Conservation (phyloP, 1,284 basidiomycete genomes). For the Lentinula novae-zelandiae region DNA sequence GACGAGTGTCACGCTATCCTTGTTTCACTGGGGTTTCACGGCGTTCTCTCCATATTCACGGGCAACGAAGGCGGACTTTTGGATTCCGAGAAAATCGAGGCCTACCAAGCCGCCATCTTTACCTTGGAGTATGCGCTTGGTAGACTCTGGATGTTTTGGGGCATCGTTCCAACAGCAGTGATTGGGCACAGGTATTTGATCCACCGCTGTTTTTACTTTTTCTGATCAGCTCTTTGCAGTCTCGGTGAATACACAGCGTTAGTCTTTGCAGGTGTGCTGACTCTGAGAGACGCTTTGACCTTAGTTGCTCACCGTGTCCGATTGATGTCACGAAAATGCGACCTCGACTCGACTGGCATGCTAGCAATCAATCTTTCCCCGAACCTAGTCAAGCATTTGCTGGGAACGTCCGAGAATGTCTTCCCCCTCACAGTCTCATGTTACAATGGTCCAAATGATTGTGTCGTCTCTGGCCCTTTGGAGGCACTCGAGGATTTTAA, state of each 20-base stretch:
- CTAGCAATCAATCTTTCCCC: slow-evolving; percentile 44
- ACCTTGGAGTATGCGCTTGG: slow-evolving; percentile 59
- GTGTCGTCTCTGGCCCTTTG: slow-evolving; percentile 54
- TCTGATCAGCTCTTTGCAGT: slow-evolving; percentile 28
- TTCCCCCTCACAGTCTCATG: slow-evolving; percentile 50
- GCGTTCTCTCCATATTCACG: slow-evolving; percentile 44
- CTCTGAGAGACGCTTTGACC: slow-evolving; percentile 49
- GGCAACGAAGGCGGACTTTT: slow-evolving; percentile 17
- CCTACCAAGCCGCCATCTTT: slow-evolving; percentile 53
- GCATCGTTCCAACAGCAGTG: slow-evolving; percentile 50
- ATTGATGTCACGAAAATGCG: slow-evolving; percentile 49
- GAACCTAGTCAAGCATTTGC: slow-evolving; percentile 28
- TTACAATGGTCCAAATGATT: slow-evolving; percentile 54
- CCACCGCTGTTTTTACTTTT: not conserved
- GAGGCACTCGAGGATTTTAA: slow-evolving; percentile 40
- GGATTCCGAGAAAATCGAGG: slow-evolving; percentile 34
- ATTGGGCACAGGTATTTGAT: slow-evolving; percentile 60
- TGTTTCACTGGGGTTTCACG: slow-evolving; percentile 42
- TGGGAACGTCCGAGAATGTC: slow-evolving; percentile 32
- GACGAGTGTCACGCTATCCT: slow-evolving; percentile 57
- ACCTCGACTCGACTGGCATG: slow-evolving; percentile 49
- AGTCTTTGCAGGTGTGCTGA: slow-evolving; percentile 51
- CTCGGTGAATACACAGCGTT: slow-evolving; percentile 72
- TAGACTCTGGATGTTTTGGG: slow-evolving; percentile 63
- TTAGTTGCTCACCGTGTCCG: slow-evolving; percentile 57